These are phyloP conservation scores for Xylaria polymorpha DNA, from an alignment of 2,329 filamentous ascomycete species.

Conservation along the genomic window DNA sequence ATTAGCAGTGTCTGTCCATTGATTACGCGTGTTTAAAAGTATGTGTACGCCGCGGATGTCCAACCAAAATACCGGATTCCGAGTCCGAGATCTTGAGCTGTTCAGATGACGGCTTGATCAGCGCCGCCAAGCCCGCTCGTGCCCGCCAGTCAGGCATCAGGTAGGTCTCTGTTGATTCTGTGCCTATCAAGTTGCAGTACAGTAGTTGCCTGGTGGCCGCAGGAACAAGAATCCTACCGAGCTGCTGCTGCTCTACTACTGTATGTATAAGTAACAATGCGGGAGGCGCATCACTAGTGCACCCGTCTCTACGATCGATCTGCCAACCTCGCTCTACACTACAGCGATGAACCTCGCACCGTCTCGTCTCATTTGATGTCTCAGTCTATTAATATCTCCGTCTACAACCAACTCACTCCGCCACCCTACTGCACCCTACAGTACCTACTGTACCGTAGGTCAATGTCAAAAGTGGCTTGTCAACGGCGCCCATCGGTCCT, in stretches of 20 bases:
- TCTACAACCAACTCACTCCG: not conserved
- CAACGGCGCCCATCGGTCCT: slow-evolving; percentile 26
- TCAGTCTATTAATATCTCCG: slow-evolving; percentile 34
- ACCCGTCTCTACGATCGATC: slow-evolving; percentile 5
- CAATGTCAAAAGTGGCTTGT: not conserved
- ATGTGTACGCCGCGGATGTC: not conserved
- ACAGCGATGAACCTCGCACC: slow-evolving; percentile 8
- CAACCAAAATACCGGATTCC: slow-evolving; percentile 14
- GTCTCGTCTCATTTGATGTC: slow-evolving; percentile 6
- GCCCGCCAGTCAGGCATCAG: not conserved
- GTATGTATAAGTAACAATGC: not conserved
- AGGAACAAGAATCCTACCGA: slow-evolving; percentile 2
- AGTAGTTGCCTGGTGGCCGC: not conserved
- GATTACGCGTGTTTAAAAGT: not conserved
- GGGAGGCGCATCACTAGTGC: slow-evolving; percentile 8
- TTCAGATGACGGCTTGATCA: slow-evolving; percentile 11
- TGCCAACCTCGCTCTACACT: slow-evolving; percentile 4
- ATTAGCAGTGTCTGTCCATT: not conserved
- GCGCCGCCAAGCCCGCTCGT: slow-evolving; percentile 11
- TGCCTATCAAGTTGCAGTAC: not conserved
- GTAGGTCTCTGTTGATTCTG: not conserved
- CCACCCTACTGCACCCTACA: too few species aligned
- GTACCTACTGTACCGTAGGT: too few species aligned
- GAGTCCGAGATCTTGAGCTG: slow-evolving; percentile 10
- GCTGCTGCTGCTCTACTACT: too few species aligned